Percentiles rank a stretch among this genome's conserved stretches.
Conservation (phyloP, 116 monocot species). For the Trichopus zeylanicus region DNA sequence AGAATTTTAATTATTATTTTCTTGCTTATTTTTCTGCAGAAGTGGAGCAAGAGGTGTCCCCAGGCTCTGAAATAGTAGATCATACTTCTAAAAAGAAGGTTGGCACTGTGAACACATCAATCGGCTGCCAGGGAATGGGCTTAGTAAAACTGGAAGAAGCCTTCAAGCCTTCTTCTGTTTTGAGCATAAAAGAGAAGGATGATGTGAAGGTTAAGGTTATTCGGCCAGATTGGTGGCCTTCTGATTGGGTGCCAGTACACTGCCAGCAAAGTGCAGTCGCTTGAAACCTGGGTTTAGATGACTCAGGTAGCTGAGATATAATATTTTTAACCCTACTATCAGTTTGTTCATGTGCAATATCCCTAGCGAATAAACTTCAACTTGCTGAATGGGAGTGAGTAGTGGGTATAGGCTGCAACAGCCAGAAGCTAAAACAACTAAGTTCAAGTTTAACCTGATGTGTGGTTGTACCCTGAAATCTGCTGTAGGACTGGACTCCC, state of each 20-base stretch:
- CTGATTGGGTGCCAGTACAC: slow-evolving; percentile 54
- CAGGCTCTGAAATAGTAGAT: slow-evolving; percentile 63
- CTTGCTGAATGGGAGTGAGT: no score
- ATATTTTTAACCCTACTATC: not conserved
- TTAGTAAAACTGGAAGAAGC: slow-evolving; percentile 61
- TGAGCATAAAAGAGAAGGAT: slow-evolving; percentile 43
- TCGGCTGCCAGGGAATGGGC: slow-evolving; percentile 78
- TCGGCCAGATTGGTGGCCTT: slow-evolving; percentile 89
- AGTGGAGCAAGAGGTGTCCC: slow-evolving; percentile 42
- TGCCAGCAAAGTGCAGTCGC: slow-evolving; percentile 30
- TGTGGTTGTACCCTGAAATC: no score
- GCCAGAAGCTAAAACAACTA: no score
- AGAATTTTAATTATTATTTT: not conserved
- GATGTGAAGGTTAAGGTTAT: slow-evolving; percentile 45
- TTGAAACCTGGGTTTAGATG: slow-evolving; percentile 7
- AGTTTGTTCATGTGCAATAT: not conserved
- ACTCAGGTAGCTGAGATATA: no score
- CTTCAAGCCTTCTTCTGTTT: slow-evolving; percentile 27
- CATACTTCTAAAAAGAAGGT: slow-evolving; percentile 52
- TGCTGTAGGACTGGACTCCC: no score
- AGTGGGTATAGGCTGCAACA: no score
- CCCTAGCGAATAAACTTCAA: no score
- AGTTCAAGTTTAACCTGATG: no score
- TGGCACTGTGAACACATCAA: slow-evolving; percentile 41
- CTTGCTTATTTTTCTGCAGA: slow-evolving; percentile 21